Evolutionary conservation across 2,329 filamentous ascomycete species (phyloP), one percentile per base, ranked within the genome.

Genomic region (Penicillium vulpinum): DNA sequence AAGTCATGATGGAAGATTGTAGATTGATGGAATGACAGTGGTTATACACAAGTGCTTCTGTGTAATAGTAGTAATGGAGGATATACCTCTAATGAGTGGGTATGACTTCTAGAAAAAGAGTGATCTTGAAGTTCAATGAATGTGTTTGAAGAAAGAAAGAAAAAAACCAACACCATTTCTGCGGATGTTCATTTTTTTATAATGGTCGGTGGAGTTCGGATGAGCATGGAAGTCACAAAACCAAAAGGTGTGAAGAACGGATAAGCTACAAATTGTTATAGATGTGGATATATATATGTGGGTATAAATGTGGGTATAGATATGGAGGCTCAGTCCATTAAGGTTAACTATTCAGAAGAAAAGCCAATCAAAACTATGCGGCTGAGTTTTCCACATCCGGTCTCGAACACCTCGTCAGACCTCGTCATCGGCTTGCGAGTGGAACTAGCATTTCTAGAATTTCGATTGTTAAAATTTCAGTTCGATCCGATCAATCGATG

Each of bases 41-140:
- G 33, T 55, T n/a, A n/a, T n/a, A n/a, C n/a, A n/a, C n/a, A n/a
- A n/a, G n/a, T n/a, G n/a, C 46, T 38, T 10, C 46, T 55, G 46
- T 9, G 50, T 15, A 18, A 50, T 26, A 56, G 24, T 40, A 56
- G 53, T 52, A 40, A 52, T 50, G 28, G 54, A 56, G 54, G 54
- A 52, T 45, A 9, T 22, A 52, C 54, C 54, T 56, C 54, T 13
- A 52, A 47, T 35, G 51, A 54, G 50, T 35, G 35, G 52, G n/a
- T n/a, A 22, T 52, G 54, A 52, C 41, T 56, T 56, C 54, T 52
- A 56, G 54, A 56, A 56, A 47, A 43, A 46, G 54, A 56, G 48
- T 56, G 54, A 56, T n/a, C 54, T 56, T 56, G 54, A 56, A 56
- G 46, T 35, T 46, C 48, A 56, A 52, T n/a, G 54, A 56, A 52